Conservation (phyloP, 2,329 filamentous ascomycete species). For the Ophiostoma piceae region DNA sequence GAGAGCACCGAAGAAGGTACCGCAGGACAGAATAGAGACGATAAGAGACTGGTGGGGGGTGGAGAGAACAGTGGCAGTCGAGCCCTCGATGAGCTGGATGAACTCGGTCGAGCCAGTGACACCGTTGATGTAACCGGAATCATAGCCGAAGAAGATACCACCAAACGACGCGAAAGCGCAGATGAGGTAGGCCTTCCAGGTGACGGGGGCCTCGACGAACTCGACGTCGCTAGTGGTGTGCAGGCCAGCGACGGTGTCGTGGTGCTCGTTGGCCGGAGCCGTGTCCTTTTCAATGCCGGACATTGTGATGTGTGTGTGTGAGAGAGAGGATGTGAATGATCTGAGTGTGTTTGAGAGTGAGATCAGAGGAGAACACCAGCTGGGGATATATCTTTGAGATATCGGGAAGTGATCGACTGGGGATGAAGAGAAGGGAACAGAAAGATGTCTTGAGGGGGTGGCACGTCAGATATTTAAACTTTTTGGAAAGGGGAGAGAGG, state of each 20-base stretch:
- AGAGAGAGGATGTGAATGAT: background rate
- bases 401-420: slow-evolving; percentile 18
- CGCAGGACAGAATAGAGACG: slow-evolving; percentile 69
- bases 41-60: slow-evolving; percentile 52
- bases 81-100: slow-evolving; percentile 46
- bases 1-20: slow-evolving; percentile 73
- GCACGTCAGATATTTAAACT: slow-evolving; percentile 24
- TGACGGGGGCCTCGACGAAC: slow-evolving; percentile 63
- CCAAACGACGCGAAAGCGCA: slow-evolving; percentile 67
- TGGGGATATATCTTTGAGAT: slow-evolving; percentile 17
- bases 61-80: slow-evolving; percentile 34
- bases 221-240: slow-evolving; percentile 45
- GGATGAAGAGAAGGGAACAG: slow-evolving; percentile 9
- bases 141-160: slow-evolving; percentile 74
- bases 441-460: slow-evolving; percentile 16
- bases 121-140: slow-evolving; percentile 70
- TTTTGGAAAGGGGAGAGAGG: background rate
- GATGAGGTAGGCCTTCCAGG: slow-evolving; percentile 62
- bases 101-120: slow-evolving; percentile 52
- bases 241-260: slow-evolving; percentile 22
- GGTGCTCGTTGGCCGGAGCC: slow-evolving; percentile 10
- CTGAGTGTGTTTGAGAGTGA: background rate
- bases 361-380: slow-evolving; percentile 9
- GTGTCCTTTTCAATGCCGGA: slow-evolving; percentile 24
- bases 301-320: slow-evolving; percentile 19